These are phyloP conservation scores for Brettanomyces bruxellensis DNA, from an alignment of 805 yeast genomes.

Conservation along the genomic window DNA sequence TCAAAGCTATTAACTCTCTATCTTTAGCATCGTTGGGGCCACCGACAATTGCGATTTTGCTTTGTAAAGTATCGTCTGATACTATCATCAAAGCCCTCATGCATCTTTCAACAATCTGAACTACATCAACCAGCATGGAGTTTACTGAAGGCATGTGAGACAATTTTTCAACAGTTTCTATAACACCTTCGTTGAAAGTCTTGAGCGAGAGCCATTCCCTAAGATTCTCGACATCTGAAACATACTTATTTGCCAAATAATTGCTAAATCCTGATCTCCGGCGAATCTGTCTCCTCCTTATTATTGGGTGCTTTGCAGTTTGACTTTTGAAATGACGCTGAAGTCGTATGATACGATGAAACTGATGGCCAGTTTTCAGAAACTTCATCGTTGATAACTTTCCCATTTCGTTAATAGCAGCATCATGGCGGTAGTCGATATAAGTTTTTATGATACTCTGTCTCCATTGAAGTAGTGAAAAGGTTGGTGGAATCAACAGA, in stretches of 20 bases:
- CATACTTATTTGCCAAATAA: conserved; percentile 7
- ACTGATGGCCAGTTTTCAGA: neutral
- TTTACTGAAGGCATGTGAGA: conserved; percentile 10
- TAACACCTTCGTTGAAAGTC: conserved; percentile 16
- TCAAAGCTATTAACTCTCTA: conserved; percentile 6
- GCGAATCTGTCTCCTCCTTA: too few relatives aligned
- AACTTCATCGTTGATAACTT: conserved; percentile 3
- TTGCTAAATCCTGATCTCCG: conserved; percentile 3
- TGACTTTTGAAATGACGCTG: neutral
- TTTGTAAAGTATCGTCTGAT: too few relatives aligned
- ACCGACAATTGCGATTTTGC: too few relatives aligned
- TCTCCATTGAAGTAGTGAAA: conserved; percentile 18
- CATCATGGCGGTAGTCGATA: conserved; percentile 7
- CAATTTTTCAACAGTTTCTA: conserved; percentile 17
- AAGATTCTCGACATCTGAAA: conserved; percentile 16
- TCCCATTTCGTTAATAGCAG: neutral
- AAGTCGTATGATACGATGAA: neutral
- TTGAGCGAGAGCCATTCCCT: conserved; percentile 14
- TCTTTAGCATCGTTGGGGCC: conserved; percentile 6
- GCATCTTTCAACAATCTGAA: conserved; percentile 17
- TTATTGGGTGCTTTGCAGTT: too few relatives aligned
- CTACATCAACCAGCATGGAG: conserved; percentile 16
- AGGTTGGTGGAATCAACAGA: conserved; percentile 17
- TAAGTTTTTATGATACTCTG: conserved; percentile 10
- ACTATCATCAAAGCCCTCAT: conserved; percentile 15